These are phyloP conservation scores for Torulaspora maleeae DNA, from an alignment of 805 yeast genomes.

Conservation along the genomic window DNA sequence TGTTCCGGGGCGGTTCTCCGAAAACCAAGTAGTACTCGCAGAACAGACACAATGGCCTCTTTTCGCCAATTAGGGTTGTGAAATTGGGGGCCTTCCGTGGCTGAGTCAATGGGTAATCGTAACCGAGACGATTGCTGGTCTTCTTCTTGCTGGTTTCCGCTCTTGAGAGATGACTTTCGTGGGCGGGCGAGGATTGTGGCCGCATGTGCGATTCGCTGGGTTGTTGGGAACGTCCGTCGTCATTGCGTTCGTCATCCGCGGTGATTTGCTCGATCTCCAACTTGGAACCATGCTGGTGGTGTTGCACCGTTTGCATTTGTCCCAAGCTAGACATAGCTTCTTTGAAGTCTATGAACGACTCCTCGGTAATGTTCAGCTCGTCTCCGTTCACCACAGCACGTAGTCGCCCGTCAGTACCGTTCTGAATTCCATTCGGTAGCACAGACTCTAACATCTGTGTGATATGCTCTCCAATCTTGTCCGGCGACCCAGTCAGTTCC, in stretches of 20 bases:
- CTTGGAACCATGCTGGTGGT: constrained; percentile 8
- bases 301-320: constrained; percentile 10
- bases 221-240: not conserved
- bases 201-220: not conserved
- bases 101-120: constrained; percentile 13
- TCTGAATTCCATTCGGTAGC: constrained; percentile 27
- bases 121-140: constrained; percentile 9
- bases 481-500: constrained; percentile 24
- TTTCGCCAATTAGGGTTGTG: constrained; percentile 21
- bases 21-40: constrained; percentile 51
- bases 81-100: constrained; percentile 22
- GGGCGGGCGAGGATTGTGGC: not conserved
- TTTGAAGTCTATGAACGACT: constrained; percentile 12
- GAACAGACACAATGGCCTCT: constrained; percentile 40
- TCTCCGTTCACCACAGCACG: constrained; percentile 29
- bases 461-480: constrained; percentile 27
- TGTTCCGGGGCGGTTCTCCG: constrained; percentile 47
- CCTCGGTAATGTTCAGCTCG: constrained; percentile 24
- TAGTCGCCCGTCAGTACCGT: constrained; percentile 25
- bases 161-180: not conserved
- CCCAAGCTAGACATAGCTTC: constrained; percentile 14
- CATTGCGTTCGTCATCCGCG: not conserved
- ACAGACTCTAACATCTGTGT: constrained; percentile 32
- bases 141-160: not conserved
- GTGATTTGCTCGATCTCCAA: not conserved